Conservation (phyloP, 2,329 filamentous ascomycete species). For the Gremmenia infestans region DNA sequence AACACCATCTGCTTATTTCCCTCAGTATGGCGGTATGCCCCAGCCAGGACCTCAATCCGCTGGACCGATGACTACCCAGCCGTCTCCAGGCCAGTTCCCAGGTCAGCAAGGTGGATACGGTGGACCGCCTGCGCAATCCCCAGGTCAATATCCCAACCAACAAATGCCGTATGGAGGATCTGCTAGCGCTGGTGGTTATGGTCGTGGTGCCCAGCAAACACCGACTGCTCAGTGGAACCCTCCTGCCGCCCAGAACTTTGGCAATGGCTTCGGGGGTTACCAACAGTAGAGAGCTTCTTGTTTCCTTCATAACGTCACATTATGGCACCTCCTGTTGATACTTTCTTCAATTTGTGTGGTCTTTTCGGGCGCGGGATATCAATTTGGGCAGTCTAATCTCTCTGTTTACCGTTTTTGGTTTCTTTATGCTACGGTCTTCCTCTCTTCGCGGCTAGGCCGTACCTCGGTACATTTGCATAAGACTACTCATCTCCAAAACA, state of each 20-base stretch:
- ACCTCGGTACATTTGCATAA: conserved; percentile 28
- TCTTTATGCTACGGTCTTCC: conserved; percentile 17
- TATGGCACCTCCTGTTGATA: conserved; percentile 3
- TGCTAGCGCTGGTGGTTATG: conserved; percentile 77
- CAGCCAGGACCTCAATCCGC: conserved; percentile 33
- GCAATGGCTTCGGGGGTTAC: conserved; percentile 58
- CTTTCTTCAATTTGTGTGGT: conserved; percentile 15
- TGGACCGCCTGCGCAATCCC: conserved; percentile 56
- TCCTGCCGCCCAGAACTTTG: conserved; percentile 54
- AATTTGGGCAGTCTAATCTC: conserved; percentile 21
- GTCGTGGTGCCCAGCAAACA: conserved; percentile 58
- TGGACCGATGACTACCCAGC: conserved; percentile 34
- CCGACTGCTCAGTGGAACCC: conserved; percentile 40
- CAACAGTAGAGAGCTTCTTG: conserved; percentile 44
- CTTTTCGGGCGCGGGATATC: conserved; percentile 21
- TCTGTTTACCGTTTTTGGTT: conserved; percentile 22
- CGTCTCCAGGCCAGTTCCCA: conserved; percentile 44
- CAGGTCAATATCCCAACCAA: conserved; percentile 58
- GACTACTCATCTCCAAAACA: conserved; percentile 28
- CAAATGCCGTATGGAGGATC: conserved; percentile 69
- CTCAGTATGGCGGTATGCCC: conserved; percentile 77
- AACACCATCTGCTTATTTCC: conserved; percentile 79
- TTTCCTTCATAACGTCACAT: conserved; percentile 1
- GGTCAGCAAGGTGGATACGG: conserved; percentile 65
- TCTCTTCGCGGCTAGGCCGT: conserved; percentile 21